Conservation (phyloP, 495 filamentous ascomycete genomes). For the Achaetomiella virescens region DNA sequence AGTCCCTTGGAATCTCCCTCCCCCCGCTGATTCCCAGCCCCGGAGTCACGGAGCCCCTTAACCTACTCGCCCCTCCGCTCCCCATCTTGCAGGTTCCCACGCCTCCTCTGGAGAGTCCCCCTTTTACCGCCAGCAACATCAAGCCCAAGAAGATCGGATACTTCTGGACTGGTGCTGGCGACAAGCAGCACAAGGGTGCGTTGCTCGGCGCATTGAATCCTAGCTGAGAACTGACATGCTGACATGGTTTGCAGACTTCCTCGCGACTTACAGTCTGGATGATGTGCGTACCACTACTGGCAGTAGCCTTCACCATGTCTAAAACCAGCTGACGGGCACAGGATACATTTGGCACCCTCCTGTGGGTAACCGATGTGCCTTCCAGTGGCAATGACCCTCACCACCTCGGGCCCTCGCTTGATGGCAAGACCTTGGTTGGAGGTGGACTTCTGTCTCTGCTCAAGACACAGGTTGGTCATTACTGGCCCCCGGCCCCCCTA, state of each 20-base stretch:
- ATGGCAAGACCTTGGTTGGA: conserved; percentile 56
- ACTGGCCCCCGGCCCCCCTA: neutral
- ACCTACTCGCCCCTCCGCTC: conserved; percentile 44
- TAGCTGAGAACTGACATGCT: neutral
- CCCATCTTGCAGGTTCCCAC: conserved; percentile 55
- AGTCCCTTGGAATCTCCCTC: neutral
- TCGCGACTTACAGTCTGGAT: conserved; percentile 55
- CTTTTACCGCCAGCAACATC: conserved; percentile 48
- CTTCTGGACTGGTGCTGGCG: conserved; percentile 56
- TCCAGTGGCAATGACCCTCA: conserved; percentile 57
- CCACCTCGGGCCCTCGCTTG: conserved; percentile 50
- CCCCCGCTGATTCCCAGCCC: conserved; percentile 50
- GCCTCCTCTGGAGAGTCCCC: conserved; percentile 49
- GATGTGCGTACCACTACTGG: conserved; percentile 34
- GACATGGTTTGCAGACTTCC: conserved; percentile 39
- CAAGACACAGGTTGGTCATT: conserved; percentile 34
- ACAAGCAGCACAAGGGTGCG: conserved; percentile 47
- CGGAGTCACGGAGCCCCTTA: conserved; percentile 51
- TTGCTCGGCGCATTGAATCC: neutral
- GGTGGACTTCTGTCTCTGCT: conserved; percentile 56
- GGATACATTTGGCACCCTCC: conserved; percentile 55
- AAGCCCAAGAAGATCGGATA: conserved; percentile 63
- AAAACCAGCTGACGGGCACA: conserved; percentile 20
- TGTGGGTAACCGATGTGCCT: conserved; percentile 55
- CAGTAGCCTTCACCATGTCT: neutral